Base-by-base conservation (phyloP, 2,329 filamentous ascomycete species). In the Trichoderma endophyticum region DNA sequence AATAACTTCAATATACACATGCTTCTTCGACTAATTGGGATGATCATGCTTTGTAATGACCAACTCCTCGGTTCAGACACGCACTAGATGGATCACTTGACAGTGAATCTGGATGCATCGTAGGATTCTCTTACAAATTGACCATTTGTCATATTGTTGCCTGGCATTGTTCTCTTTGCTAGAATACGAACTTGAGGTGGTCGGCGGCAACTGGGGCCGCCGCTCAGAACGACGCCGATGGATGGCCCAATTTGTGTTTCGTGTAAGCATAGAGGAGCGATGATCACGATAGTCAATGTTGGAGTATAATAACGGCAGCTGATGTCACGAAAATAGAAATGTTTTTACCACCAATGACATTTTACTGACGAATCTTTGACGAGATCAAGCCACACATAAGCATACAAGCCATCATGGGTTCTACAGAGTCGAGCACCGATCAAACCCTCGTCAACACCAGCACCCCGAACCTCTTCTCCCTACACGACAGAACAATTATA, bases 181-280 rank as follows among this genome's bases (percentile, higher is more conserved):
- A n/a, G n/a, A 60, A 3, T 18, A 3, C 11, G 26, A 59, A 18
- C 1, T 18, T 6, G 26, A 15, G 21, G 65, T 28, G 36, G 56
- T 2, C 34, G 21, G 60, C 68, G 68, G 68, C 68, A 71, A 43
- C 64, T 71, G 68, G 68, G 68, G 68, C 68, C 68, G 68, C 68
- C 36, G 24, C 26, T 14, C 18, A 56, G 14, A 21, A 68, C 2
- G n/a, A 7, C 4, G n/a, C 48, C 21, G 21, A 54, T n/a, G 1
- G 48, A 24, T 21, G 48, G 48, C n/a, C 21, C 11, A 12, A 24
- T 4, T 3, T 14, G 48, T 24, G 48, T 24, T 54, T 12, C 48
- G n/a, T 24, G 48, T 24, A 24, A 54, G 48, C 9, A 51, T 6
- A 21, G n/a, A 51, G 21, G 0, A 11, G 21, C 3, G 3, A 3